Evolutionary conservation across 441 rosid genomes (phyloP), one percentile per base, ranked within the genome.

Genomic region (Bruguiera hainesii): DNA sequence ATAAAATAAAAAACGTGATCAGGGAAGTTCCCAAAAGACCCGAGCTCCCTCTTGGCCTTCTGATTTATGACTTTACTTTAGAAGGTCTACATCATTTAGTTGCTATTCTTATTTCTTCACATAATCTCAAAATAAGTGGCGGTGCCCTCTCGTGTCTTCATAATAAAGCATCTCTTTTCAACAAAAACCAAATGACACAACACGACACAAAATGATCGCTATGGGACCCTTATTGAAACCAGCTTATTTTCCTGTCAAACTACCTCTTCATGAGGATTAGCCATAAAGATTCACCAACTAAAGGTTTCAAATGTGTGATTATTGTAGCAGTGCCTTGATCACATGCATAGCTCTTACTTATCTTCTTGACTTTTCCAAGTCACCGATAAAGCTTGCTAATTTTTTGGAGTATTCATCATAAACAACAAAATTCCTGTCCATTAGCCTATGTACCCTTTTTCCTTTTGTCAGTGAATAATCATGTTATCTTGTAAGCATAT

Each of bases 51-150:
- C 57, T 23, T 23, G 49, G 6, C 30, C n/a, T 56, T 31, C 29
- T 21, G 9, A 46, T 31, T 23, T 23, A 20, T 21, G 16, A 50
- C 30, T 57, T 76, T 51, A 33, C 83, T 77, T 75, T 76, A 64
- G 80, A 81, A 79, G 83, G 80, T 81, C 78, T 70, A 67, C 70
- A 76, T 78, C 81, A 79, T 78, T 72, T 66, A 78, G 72, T 13
- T 78, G 79, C 81, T 63, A 67, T 71, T 64, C 46, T 50, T n/a
- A 57, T 66, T 72, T 71, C 37, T 35, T 29, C 69, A 55, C 53
- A 28, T 64, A 51, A 61, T 64, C 65, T 70, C 67, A 61, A 59
- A 66, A 61, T 39, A 64, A 66, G 78, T 19, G 76, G 71, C 60
- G 42, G 59, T 62, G 23, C 60, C 67, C 50, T 64, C 72, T 67